Conservation (phyloP, 1,284 basidiomycete species). For the Leccinum pseudoinsigne region DNA sequence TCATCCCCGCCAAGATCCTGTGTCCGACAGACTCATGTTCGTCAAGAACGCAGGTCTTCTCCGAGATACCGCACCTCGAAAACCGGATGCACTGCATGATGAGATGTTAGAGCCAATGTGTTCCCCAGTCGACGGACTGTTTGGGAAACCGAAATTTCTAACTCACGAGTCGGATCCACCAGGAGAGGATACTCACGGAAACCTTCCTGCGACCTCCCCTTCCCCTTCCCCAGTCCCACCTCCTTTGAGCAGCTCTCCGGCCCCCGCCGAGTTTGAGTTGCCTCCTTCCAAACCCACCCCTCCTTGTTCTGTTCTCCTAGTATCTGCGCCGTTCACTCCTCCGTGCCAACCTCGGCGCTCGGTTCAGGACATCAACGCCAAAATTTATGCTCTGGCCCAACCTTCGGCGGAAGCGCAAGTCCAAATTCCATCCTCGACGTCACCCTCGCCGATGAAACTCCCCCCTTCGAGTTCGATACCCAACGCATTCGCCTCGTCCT, state of each 20-base stretch:
- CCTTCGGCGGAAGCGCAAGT: too few relatives aligned
- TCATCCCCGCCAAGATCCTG: background rate
- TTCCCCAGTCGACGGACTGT: slow-evolving; percentile 4
- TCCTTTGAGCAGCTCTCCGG: slow-evolving; percentile 33
- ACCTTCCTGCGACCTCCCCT: slow-evolving; percentile 3
- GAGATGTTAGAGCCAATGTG: background rate
- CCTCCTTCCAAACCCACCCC: slow-evolving; percentile 2
- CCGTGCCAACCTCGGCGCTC: background rate
- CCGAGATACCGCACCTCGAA: slow-evolving; percentile 13
- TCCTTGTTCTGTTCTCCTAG: background rate
- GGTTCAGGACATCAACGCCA: too few relatives aligned
- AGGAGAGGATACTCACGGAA: slow-evolving; percentile 5
- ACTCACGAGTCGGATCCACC: slow-evolving; percentile 20
- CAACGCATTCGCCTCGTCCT: too few relatives aligned
- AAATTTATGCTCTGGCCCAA: too few relatives aligned
- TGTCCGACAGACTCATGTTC: slow-evolving; percentile 18
- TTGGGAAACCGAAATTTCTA: slow-evolving; percentile 24
- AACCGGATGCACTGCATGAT: background rate
- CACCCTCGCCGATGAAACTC: too few relatives aligned
- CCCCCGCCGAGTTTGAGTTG: slow-evolving; percentile 4
- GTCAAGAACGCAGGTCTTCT: slow-evolving; percentile 23
- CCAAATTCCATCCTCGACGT: too few relatives aligned
- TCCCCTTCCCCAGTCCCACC: slow-evolving; percentile 11
- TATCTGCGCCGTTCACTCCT: background rate
- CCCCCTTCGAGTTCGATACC: too few relatives aligned